These are phyloP conservation scores for Przewalskia tangutica DNA, from an alignment of 257 asterid species.

Conservation along the genomic window DNA sequence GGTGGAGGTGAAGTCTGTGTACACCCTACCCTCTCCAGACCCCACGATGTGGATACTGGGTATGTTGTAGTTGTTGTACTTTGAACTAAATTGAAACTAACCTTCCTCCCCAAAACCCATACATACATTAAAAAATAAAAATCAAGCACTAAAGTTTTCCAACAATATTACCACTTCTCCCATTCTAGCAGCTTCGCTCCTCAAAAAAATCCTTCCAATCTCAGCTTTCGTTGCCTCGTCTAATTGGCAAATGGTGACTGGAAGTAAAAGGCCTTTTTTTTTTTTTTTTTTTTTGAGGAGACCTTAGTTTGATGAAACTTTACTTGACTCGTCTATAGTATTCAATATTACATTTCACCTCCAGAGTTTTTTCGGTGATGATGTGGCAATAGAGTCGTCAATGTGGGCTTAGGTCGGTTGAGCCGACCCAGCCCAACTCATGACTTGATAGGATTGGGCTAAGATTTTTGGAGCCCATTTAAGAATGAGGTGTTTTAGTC, in stretches of 20 bases:
- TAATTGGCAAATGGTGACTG: not conserved
- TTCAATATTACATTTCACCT: not conserved
- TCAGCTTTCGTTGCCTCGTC: not conserved
- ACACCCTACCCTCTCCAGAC: no score
- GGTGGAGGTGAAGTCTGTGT: no score
- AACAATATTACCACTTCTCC: conserved; percentile 3
- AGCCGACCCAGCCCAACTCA: no score
- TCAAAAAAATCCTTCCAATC: not conserved
- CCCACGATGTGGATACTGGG: no score
- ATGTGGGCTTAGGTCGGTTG: no score
- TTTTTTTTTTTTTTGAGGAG: not conserved
- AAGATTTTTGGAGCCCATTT: no score
- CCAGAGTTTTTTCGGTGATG: no score
- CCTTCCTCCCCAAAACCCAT: not conserved
- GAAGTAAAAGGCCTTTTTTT: not conserved
- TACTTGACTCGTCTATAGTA: not conserved
- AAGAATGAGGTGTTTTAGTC: no score
- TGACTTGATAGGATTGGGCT: no score
- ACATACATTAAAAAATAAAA: not conserved
- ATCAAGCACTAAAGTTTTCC: not conserved
- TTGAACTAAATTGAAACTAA: not conserved
- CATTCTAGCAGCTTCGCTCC: not conserved
- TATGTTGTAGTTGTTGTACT: no score
- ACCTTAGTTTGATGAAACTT: not conserved
- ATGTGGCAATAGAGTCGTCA: no score